These are phyloP conservation scores for Cyberlindnera petersonii DNA, from an alignment of 805 yeast species.

Conservation along the genomic window DNA sequence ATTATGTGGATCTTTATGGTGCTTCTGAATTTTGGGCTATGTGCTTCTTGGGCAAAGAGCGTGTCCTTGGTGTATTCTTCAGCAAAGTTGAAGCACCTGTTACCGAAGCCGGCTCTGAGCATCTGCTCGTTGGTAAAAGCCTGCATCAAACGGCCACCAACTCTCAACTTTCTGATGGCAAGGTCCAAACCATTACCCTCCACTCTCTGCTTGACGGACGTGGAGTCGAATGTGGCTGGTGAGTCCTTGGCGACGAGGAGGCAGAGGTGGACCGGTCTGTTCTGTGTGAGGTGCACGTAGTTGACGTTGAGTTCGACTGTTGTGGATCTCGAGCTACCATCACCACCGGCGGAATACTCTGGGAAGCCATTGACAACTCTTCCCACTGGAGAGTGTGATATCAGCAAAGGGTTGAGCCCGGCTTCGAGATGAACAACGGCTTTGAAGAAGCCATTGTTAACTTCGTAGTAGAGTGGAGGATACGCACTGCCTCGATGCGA, in stretches of 20 bases:
- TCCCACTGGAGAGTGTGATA: constrained; percentile 46
- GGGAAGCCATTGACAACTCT: constrained; percentile 33
- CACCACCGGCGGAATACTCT: no score
- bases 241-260: constrained; percentile 75
- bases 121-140: constrained; percentile 90
- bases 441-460: constrained; percentile 68
- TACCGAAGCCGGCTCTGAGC: constrained; percentile 72
- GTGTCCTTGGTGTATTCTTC: constrained; percentile 61
- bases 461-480: constrained; percentile 70
- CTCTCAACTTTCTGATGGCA: constrained; percentile 69
- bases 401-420: constrained; percentile 56
- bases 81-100: constrained; percentile 68
- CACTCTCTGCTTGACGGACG: constrained; percentile 40
- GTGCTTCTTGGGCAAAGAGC: constrained; percentile 42
- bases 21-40: constrained; percentile 37
- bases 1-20: constrained; percentile 78
- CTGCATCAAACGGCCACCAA: constrained; percentile 85
- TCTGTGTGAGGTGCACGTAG: constrained; percentile 54
- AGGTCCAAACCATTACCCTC: constrained; percentile 67
- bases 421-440: constrained; percentile 66
- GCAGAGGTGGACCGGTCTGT: constrained; percentile 81
- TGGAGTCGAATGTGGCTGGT: constrained; percentile 65
- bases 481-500: constrained; percentile 37
- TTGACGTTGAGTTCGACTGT: constrained; percentile 32
- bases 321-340: constrained; percentile 3